Evolutionary conservation across 148 eudicot genomes (phyloP).

Genomic region (Rhododendron williamsianum): DNA sequence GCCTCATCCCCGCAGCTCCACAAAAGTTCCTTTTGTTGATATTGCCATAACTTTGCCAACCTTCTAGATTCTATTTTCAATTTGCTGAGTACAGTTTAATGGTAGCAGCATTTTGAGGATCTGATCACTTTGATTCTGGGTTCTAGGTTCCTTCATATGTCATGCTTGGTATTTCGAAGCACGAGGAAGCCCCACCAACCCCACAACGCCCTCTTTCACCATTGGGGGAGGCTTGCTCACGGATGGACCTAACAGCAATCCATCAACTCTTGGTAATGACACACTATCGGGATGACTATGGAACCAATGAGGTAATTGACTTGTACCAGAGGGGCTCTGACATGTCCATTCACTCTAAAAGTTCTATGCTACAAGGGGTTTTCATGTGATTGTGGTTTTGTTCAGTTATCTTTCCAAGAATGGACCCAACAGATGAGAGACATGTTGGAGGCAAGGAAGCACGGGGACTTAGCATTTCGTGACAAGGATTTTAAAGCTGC

Average conservation of each 20-base stretch:
- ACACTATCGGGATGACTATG: constrained; percentile 82
- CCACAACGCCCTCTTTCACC: constrained; percentile 72
- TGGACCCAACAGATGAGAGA: constrained; percentile 97
- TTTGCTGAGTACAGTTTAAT: not conserved
- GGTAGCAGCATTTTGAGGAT: not conserved
- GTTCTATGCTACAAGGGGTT: not conserved
- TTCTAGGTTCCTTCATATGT: constrained; percentile 62
- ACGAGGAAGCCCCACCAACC: constrained; percentile 66
- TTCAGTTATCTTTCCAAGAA: constrained; percentile 85
- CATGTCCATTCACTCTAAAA: not conserved
- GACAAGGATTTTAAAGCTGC: constrained; percentile 78
- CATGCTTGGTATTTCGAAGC: constrained; percentile 71
- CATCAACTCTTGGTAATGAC: constrained; percentile 63
- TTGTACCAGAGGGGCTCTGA: not conserved
- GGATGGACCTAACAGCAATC: constrained; percentile 87
- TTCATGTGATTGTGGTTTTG: not conserved
- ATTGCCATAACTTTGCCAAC: not conserved
- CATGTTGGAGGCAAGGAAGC: constrained; percentile 79
- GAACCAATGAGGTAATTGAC: constrained; percentile 78
- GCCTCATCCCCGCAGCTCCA: not conserved
- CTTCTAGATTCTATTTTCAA: not conserved
- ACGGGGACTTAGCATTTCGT: constrained; percentile 75
- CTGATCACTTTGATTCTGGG: constrained; percentile 1
- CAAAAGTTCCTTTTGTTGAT: not conserved
- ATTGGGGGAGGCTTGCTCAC: constrained; percentile 90